Evolutionary conservation across 2,329 filamentous ascomycete species (phyloP).

Genomic region (Iodosphaeria phyllophila): DNA sequence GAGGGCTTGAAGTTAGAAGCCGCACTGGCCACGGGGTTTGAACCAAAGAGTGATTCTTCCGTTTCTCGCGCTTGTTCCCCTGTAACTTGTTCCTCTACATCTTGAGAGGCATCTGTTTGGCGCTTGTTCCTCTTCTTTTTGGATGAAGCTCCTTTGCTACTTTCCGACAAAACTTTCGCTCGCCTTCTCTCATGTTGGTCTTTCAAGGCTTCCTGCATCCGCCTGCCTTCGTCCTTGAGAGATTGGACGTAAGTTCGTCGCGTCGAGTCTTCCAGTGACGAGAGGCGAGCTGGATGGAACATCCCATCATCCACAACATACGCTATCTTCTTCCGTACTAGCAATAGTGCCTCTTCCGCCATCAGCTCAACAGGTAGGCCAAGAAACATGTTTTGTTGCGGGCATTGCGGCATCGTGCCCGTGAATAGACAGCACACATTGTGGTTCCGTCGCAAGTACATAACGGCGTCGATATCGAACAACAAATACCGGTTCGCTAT

Average conservation of each 20-base stretch:
- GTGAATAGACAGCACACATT: constrained; percentile 74
- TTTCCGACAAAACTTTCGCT: no score
- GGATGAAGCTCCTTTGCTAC: no score
- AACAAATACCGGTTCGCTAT: constrained; percentile 71
- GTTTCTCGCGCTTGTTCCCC: no score
- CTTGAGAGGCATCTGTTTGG: no score
- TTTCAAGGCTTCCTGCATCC: no score
- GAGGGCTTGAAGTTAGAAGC: no score
- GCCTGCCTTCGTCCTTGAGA: constrained; percentile 24
- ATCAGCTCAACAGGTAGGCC: constrained; percentile 78
- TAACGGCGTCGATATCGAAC: constrained; percentile 69
- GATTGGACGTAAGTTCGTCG: constrained; percentile 45
- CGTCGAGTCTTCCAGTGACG: constrained; percentile 34
- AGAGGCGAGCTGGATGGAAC: constrained; percentile 48
- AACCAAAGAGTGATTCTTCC: no score
- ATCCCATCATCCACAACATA: constrained; percentile 65
- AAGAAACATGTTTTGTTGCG: constrained; percentile 87
- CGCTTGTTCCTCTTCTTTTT: no score
- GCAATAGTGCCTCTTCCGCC: constrained; percentile 69
- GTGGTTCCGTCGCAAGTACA: constrained; percentile 59
- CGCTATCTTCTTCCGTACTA: constrained; percentile 60
- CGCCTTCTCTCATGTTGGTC: no score
- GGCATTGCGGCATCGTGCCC: constrained; percentile 77
- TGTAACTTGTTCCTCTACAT: constrained; percentile 4
- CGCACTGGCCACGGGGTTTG: constrained; percentile 10